Conservation (phyloP, 805 yeast species). For the Candida ipomoeae region DNA sequence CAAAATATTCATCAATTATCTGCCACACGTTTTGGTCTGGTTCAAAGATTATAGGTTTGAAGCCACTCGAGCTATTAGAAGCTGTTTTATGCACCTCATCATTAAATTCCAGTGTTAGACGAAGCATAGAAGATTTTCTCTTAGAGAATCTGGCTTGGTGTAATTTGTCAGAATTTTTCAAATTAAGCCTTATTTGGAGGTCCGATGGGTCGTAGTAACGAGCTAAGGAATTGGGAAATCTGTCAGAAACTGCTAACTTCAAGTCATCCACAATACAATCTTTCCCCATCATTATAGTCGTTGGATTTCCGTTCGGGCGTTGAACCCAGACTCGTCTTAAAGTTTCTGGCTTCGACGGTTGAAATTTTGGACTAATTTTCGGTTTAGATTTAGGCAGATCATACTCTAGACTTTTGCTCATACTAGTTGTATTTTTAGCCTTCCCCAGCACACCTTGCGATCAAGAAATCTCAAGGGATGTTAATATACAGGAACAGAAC, state of each 20-base stretch:
- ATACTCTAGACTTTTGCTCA: conserved; percentile 4
- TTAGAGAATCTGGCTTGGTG: conserved; percentile 2
- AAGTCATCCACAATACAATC: conserved; percentile 77
- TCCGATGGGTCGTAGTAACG: conserved; percentile 67
- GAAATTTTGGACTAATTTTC: not conserved
- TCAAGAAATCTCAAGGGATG: not conserved
- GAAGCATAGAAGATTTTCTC: conserved; percentile 6
- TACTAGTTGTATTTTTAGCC: not conserved
- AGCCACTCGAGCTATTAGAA: not conserved
- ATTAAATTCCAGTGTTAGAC: conserved; percentile 8
- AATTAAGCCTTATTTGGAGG: conserved; percentile 26
- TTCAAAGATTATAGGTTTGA: conserved; percentile 28
- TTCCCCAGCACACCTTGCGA: not conserved
- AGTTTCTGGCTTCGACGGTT: not conserved
- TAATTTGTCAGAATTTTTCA: conserved; percentile 2
- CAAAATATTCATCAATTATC: conserved; percentile 55
- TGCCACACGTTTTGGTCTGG: conserved; percentile 63
- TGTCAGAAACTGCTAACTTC: conserved; percentile 57
- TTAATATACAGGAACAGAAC: not conserved
- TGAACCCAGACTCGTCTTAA: conserved; percentile 51
- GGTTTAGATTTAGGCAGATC: conserved; percentile 1
- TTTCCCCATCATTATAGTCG: conserved; percentile 60
- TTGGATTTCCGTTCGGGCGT: conserved; percentile 52
- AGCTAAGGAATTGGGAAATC: conserved; percentile 66
- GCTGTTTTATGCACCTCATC: conserved; percentile 1